These are phyloP conservation scores for Phialocephala sp. DNA, from an alignment of 2,329 filamentous ascomycete genomes.

Conservation along the genomic window DNA sequence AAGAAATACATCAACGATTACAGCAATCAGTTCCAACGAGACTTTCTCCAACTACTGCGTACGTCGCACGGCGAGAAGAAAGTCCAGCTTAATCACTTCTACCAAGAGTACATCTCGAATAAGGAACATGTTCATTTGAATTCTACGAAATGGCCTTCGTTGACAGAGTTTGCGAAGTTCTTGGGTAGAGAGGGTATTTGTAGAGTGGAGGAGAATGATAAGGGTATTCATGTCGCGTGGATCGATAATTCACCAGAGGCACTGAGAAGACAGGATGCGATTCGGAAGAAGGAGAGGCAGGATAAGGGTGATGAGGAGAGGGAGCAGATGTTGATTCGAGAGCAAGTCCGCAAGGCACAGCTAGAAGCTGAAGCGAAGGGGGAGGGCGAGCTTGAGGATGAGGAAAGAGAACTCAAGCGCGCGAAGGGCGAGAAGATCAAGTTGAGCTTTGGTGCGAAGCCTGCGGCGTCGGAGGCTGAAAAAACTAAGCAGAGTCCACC, in stretches of 20 bases:
- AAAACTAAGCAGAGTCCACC: neutral
- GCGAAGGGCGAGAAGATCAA: constrained; percentile 79
- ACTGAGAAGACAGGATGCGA: constrained; percentile 77
- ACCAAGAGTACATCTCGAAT: constrained; percentile 89
- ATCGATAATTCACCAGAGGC: constrained; percentile 91
- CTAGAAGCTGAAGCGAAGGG: constrained; percentile 58
- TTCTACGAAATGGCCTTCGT: constrained; percentile 82
- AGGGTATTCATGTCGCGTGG: constrained; percentile 87
- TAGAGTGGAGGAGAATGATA: constrained; percentile 86
- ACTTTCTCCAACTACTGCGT: constrained; percentile 77
- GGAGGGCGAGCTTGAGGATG: constrained; percentile 49
- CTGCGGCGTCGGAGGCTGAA: constrained; percentile 33
- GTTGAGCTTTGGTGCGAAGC: constrained; percentile 63
- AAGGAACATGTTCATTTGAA: constrained; percentile 95
- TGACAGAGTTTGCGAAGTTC: constrained; percentile 90
- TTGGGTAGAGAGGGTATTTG: constrained; percentile 87
- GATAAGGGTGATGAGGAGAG: constrained; percentile 91
- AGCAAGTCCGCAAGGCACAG: constrained; percentile 81
- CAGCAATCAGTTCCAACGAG: constrained; percentile 78
- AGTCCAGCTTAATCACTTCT: constrained; percentile 90
- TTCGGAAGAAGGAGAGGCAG: constrained; percentile 82
- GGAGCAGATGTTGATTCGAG: constrained; percentile 80
- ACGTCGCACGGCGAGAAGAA: constrained; percentile 91
- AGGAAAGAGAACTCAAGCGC: constrained; percentile 58
- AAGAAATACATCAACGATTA: constrained; percentile 84